Conservation (phyloP, 148 eudicot genomes). For the Euryodendron excelsum region DNA sequence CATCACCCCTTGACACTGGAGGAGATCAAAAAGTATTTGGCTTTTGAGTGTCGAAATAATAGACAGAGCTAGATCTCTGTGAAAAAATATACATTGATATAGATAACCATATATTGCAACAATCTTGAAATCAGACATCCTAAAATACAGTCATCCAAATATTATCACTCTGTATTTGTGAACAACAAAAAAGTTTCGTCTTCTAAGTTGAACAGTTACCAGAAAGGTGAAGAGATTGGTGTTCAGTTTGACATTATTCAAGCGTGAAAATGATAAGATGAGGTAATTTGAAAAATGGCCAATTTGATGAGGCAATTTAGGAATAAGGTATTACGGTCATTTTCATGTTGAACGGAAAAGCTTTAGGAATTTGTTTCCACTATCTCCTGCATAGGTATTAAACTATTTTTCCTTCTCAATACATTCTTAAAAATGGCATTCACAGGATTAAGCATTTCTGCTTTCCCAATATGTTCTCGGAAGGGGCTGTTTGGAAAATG, state of each 20-base stretch:
- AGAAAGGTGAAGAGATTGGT: neutral
- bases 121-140: neutral
- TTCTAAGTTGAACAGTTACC: neutral
- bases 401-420: neutral
- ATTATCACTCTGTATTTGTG: neutral
- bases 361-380: neutral
- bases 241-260: constrained; percentile 8
- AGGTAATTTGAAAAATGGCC: neutral
- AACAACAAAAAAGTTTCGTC: neutral
- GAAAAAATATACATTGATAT: neutral
- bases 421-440: neutral
- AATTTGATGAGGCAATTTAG: neutral
- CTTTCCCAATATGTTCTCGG: neutral
- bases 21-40: neutral
- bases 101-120: neutral
- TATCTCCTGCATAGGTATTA: neutral
- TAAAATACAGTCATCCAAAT: neutral
- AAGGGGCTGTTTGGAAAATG: neutral
- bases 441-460: neutral
- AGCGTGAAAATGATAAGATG: neutral
- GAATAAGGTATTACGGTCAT: neutral
- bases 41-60: neutral
- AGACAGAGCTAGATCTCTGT: neutral
- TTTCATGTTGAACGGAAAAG: neutral
- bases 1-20: neutral